phyloP scores from a whole-genome alignment of 495 filamentous ascomycete species.

The Letharia columbiana region DNA sequence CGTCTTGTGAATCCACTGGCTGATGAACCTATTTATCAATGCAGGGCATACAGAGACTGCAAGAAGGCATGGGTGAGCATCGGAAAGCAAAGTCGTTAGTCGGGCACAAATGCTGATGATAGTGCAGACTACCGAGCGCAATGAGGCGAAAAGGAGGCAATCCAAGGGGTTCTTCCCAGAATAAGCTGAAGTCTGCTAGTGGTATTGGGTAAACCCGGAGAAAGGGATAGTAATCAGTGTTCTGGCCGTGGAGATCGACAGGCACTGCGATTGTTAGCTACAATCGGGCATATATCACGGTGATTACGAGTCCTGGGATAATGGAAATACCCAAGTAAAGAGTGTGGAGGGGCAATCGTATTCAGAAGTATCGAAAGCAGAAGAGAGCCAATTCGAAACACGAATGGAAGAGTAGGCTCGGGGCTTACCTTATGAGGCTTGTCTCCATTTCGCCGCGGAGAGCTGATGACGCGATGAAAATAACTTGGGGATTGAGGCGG shows the following conservation, averaged over 20 bases:
- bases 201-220: not conserved
- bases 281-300: slow-evolving; percentile 13
- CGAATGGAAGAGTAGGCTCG: not conserved
- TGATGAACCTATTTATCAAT: slow-evolving; percentile 1
- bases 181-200: not conserved
- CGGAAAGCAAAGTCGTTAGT: not conserved
- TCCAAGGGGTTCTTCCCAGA: slow-evolving; percentile 10
- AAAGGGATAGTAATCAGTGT: not conserved
- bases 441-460: not conserved
- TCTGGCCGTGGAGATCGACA: not conserved
- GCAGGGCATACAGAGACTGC: slow-evolving; percentile 84
- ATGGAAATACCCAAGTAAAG: not conserved
- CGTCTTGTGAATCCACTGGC: slow-evolving; percentile 3
- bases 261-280: slow-evolving; percentile 7
- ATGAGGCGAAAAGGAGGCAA: slow-evolving; percentile 38
- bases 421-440: not conserved
- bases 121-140: slow-evolving; percentile 42
- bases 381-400: not conserved
- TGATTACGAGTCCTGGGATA: not conserved
- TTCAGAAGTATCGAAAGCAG: not conserved
- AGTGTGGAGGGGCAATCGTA: not conserved
- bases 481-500: not conserved
- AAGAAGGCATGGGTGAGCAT: slow-evolving; percentile 78
- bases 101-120: slow-evolving; percentile 11
- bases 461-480: not conserved